Percentiles rank a stretch among this genome's conserved stretches.
Conservation (phyloP, 306 rosid genomes). For the Prunus fruticosa region DNA sequence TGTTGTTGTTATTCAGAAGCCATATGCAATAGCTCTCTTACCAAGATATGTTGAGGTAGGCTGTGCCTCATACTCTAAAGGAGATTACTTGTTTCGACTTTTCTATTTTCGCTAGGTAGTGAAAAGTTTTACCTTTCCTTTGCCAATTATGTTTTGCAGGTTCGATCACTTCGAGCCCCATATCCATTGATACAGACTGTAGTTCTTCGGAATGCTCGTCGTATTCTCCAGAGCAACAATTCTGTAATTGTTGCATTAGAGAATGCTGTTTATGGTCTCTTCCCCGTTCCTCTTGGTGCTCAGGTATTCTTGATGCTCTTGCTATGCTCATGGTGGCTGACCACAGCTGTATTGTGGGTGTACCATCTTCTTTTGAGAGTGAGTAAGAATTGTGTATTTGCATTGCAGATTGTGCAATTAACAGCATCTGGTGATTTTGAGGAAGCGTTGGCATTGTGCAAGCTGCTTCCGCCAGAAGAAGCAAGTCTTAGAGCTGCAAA, state of each 20-base stretch:
- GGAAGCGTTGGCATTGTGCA: slow-evolving; percentile 97
- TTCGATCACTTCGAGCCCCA: slow-evolving; percentile 83
- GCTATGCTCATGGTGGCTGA: background rate
- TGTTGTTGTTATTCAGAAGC: slow-evolving; percentile 75
- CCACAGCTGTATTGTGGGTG: background rate
- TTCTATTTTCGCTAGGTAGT: slow-evolving; percentile 17
- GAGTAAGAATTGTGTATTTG: slow-evolving; percentile 25
- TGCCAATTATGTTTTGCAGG: slow-evolving; percentile 49
- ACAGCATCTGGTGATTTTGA: slow-evolving; percentile 97
- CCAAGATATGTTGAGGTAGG: slow-evolving; percentile 92
- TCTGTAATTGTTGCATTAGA: slow-evolving; percentile 69
- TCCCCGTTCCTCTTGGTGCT: slow-evolving; percentile 97
- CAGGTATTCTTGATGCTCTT: slow-evolving; percentile 56
- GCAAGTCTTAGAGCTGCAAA: slow-evolving; percentile 91
- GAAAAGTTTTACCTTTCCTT: slow-evolving; percentile 13
- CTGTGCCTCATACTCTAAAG: background rate
- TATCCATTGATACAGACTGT: slow-evolving; percentile 90
- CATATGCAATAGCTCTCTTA: slow-evolving; percentile 79
- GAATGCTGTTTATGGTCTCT: slow-evolving; percentile 79
- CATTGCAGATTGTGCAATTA: slow-evolving; percentile 85
- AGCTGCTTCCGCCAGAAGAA: slow-evolving; percentile 98
- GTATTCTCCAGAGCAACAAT: slow-evolving; percentile 54
- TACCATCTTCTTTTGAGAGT: background rate
- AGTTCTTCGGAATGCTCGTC: slow-evolving; percentile 85
- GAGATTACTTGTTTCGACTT: background rate